phyloP scores from a whole-genome alignment of 1,284 basidiomycete genomes.

The Bondarzewia mesenterica region DNA sequence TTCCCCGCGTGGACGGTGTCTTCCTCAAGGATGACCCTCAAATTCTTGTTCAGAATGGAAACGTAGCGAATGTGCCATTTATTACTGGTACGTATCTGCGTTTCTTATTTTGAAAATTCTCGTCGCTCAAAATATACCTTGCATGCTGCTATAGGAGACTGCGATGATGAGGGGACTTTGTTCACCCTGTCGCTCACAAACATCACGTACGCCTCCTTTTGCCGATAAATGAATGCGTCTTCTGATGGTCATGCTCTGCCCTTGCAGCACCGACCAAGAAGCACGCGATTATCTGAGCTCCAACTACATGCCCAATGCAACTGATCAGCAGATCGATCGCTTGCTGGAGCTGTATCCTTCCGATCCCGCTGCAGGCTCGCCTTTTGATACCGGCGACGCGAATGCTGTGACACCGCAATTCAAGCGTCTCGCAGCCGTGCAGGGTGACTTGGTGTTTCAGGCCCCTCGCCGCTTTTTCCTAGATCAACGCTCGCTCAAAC shows the following conservation, averaged over 20 bases:
- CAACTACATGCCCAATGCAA: conserved; percentile 24
- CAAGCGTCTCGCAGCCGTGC: conserved; percentile 22
- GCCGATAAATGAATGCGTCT: neutral
- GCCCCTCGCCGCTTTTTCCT: conserved; percentile 12
- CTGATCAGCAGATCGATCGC: conserved; percentile 20
- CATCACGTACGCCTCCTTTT: conserved; percentile 26
- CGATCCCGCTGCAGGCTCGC: conserved; percentile 39
- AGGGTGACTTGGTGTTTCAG: conserved; percentile 21
- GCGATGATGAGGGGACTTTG: conserved; percentile 47
- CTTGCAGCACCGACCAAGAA: conserved; percentile 27
- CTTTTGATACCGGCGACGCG: conserved; percentile 37
- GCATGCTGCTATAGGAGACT: conserved; percentile 20
- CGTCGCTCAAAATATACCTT: neutral
- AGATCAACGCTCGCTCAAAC: conserved; percentile 7
- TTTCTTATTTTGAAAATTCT: neutral
- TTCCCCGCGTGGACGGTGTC: conserved; percentile 21
- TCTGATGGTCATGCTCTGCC: neutral
- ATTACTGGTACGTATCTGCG: conserved; percentile 17
- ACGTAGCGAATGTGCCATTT: conserved; percentile 20
- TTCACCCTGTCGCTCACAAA: conserved; percentile 37
- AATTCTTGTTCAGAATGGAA: conserved; percentile 14
- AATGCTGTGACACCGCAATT: conserved; percentile 41
- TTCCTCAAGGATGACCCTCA: conserved; percentile 19
- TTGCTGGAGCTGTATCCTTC: conserved; percentile 32
- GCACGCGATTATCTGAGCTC: conserved; percentile 28